phyloP scores from a whole-genome alignment of 176 grass and related monocot species.

The Phoenix roebelenii region DNA sequence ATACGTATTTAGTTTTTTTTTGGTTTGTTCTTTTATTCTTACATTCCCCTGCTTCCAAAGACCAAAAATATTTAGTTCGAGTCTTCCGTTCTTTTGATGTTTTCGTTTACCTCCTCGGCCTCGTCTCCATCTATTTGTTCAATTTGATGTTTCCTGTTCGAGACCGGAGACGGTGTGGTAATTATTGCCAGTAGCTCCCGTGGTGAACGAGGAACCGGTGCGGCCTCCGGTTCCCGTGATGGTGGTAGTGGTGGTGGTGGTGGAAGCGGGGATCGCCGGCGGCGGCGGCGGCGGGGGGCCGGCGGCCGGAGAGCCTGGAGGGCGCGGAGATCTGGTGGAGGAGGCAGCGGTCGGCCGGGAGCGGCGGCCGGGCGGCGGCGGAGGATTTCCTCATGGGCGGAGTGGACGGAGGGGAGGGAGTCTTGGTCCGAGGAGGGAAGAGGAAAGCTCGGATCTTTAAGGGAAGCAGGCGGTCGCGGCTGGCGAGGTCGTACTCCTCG shows the following conservation, averaged over 20 bases:
- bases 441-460: constrained; percentile 66
- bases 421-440: constrained; percentile 16
- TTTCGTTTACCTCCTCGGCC: too few species aligned
- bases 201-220: constrained; percentile 32
- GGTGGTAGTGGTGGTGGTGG: constrained; percentile 2
- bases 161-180: too few species aligned
- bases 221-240: neutral
- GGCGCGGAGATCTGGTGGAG: constrained; percentile 15
- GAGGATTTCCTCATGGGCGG: neutral
- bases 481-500: constrained; percentile 45
- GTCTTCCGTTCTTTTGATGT: too few species aligned
- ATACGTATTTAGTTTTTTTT: too few species aligned
- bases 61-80: too few species aligned
- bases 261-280: neutral
- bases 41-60: too few species aligned
- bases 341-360: constrained; percentile 6
- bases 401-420: neutral
- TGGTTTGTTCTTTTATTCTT: too few species aligned
- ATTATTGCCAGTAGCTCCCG: constrained; percentile 28
- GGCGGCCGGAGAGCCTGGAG: constrained; percentile 9
- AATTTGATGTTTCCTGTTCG: too few species aligned
- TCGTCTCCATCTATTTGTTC: too few species aligned
- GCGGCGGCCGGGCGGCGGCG: neutral
- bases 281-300: neutral
- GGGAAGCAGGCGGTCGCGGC: constrained; percentile 20